Evolutionary conservation across 2,329 filamentous ascomycete genomes (phyloP).

Genomic region (Botrytis pseudocinerea): DNA sequence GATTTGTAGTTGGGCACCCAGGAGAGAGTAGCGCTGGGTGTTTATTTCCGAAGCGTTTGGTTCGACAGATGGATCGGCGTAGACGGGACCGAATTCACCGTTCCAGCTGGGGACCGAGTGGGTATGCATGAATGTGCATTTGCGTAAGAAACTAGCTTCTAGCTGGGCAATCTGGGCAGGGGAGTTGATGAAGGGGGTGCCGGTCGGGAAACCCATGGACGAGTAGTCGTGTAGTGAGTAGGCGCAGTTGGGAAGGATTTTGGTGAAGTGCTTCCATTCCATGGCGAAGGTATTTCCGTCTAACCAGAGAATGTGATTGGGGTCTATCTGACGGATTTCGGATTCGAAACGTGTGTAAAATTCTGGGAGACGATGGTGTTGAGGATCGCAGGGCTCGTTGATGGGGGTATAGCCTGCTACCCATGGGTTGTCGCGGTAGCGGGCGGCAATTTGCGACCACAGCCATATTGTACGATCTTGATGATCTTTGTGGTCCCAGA

Average conservation of each 20-base stretch:
- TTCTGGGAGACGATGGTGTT: slow-evolving; percentile 42
- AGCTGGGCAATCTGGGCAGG: slow-evolving; percentile 48
- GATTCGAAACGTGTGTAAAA: slow-evolving; percentile 47
- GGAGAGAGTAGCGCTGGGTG: slow-evolving; percentile 47
- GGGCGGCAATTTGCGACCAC: slow-evolving; percentile 47
- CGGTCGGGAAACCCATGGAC: slow-evolving; percentile 50
- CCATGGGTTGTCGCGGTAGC: slow-evolving; percentile 47
- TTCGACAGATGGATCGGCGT: slow-evolving; percentile 38
- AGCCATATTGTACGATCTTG: slow-evolving; percentile 49
- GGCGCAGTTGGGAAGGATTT: slow-evolving; percentile 50
- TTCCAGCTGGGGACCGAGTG: slow-evolving; percentile 50
- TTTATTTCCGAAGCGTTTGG: slow-evolving; percentile 45
- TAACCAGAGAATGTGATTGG: slow-evolving; percentile 52
- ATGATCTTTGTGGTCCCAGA: slow-evolving; percentile 51
- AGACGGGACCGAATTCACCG: slow-evolving; percentile 53
- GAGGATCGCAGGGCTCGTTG: slow-evolving; percentile 42
- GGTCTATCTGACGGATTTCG: slow-evolving; percentile 46
- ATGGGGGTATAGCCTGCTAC: slow-evolving; percentile 40
- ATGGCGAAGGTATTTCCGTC: slow-evolving; percentile 57
- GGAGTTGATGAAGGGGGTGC: slow-evolving; percentile 47
- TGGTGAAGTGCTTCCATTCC: slow-evolving; percentile 49
- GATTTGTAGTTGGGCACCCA: slow-evolving; percentile 51
- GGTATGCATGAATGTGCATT: slow-evolving; percentile 47
- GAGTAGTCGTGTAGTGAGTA: slow-evolving; percentile 57
- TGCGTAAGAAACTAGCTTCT: slow-evolving; percentile 45